A percentile compares a stretch with the other conserved stretches of the same genome.
phyloP scores from a whole-genome alignment of 2,329 filamentous ascomycete genomes.

The Colletotrichum siamense region DNA sequence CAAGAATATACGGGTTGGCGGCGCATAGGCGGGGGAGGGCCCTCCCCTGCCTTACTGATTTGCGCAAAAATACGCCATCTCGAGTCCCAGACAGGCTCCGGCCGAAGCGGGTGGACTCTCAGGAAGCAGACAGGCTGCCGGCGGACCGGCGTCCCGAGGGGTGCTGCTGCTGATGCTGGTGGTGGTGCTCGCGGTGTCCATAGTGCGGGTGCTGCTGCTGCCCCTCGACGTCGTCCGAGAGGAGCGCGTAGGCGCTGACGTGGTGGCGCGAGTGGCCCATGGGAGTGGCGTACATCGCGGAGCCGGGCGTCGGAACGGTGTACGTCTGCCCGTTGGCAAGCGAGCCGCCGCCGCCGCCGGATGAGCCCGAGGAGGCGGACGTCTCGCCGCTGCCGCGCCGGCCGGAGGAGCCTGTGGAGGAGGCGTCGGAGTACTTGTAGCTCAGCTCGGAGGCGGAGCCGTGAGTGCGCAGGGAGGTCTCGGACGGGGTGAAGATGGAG shows the following conservation, averaged over 20 bases:
- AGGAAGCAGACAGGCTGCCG: neutral
- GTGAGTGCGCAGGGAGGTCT: constrained; percentile 15
- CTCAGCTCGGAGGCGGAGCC: constrained; percentile 15
- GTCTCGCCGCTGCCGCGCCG: constrained; percentile 14
- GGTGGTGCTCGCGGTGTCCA: neutral
- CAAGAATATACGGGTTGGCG: neutral
- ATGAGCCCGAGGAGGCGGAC: neutral
- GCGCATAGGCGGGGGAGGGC: neutral
- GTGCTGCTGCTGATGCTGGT: neutral
- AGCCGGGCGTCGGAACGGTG: constrained; percentile 10
- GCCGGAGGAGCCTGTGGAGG: neutral
- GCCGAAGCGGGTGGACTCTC: neutral
- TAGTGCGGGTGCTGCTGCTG: neutral
- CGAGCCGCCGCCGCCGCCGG: neutral
- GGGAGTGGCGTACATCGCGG: constrained; percentile 5
- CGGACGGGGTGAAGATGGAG: constrained; percentile 21
- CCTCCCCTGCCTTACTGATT: neutral
- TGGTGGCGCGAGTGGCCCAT: constrained; percentile 1
- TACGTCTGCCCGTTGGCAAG: constrained; percentile 19
- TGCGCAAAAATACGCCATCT: neutral
- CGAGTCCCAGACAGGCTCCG: neutral
- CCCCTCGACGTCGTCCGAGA: neutral
- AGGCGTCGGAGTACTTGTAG: constrained; percentile 23
- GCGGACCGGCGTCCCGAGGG: neutral
- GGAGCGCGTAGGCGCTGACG: neutral